Evolutionary conservation across 2,329 filamentous ascomycete genomes (phyloP).

Genomic region (Penicillium sp.): DNA sequence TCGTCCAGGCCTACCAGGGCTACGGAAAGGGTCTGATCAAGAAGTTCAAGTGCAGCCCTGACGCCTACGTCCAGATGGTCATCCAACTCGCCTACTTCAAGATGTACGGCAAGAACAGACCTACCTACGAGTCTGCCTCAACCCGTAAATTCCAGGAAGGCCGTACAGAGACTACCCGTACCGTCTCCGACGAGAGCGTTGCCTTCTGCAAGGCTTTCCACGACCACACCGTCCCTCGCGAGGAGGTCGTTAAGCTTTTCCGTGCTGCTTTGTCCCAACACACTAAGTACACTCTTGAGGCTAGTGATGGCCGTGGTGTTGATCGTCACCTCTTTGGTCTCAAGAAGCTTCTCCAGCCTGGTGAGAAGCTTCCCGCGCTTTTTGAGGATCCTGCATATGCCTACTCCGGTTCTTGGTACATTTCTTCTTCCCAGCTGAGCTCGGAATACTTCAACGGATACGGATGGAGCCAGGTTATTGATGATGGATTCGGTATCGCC

Average conservation of each 20-base stretch:
- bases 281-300: slow-evolving; percentile 85
- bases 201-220: slow-evolving; percentile 87
- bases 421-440: slow-evolving; percentile 85
- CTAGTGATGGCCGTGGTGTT: slow-evolving; percentile 88
- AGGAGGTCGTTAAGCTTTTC: slow-evolving; percentile 72
- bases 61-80: slow-evolving; percentile 97
- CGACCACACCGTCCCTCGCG: slow-evolving; percentile 63
- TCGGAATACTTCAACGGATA: slow-evolving; percentile 99
- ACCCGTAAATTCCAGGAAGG: slow-evolving; percentile 95
- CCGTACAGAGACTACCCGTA: slow-evolving; percentile 92
- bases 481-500: slow-evolving; percentile 93
- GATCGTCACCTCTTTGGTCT: slow-evolving; percentile 97
- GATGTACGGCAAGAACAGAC: slow-evolving; percentile 97
- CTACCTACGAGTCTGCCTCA: slow-evolving; percentile 95
- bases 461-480: slow-evolving; percentile 96
- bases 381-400: slow-evolving; percentile 83
- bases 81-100: slow-evolving; percentile 98
- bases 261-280: slow-evolving; percentile 78
- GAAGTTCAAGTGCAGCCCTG: slow-evolving; percentile 97
- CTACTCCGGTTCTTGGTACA: slow-evolving; percentile 86
- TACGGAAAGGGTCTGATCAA: slow-evolving; percentile 99
- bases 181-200: slow-evolving; percentile 85
- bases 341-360: slow-evolving; percentile 81
- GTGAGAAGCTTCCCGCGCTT: slow-evolving; percentile 77
- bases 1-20: slow-evolving; percentile 92